A percentile compares a stretch with the other conserved stretches of the same genome.
Conservation (phyloP, 1,284 basidiomycete species). For the Prillingera fragicola region DNA sequence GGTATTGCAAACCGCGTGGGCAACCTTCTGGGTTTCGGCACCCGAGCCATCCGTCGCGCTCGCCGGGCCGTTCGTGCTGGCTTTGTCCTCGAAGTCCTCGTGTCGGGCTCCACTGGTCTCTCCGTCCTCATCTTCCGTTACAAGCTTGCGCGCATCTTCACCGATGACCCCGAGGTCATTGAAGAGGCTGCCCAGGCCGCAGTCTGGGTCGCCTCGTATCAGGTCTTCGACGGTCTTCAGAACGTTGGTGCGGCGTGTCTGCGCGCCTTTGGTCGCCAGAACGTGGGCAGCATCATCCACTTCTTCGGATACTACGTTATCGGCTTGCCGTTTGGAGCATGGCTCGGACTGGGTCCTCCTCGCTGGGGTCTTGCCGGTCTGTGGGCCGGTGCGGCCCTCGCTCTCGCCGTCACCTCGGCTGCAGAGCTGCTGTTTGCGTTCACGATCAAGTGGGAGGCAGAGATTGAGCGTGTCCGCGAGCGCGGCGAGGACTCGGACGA, state of each 20-base stretch:
- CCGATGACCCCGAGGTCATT: slow-evolving; percentile 21
- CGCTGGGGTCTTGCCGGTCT: slow-evolving; percentile 26
- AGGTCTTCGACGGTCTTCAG: slow-evolving; percentile 26
- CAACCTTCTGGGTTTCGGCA: slow-evolving; percentile 30
- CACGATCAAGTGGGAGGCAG: slow-evolving; percentile 23
- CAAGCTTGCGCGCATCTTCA: slow-evolving; percentile 20
- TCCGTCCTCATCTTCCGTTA: slow-evolving; percentile 18
- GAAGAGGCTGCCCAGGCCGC: slow-evolving; percentile 18
- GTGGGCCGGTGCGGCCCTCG: slow-evolving; percentile 26
- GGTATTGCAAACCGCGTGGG: slow-evolving; percentile 24
- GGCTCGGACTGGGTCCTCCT: slow-evolving; percentile 18
- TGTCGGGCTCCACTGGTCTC: slow-evolving; percentile 13
- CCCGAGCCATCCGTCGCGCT: slow-evolving; percentile 21
- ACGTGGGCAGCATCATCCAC: slow-evolving; percentile 25
- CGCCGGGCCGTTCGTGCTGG: slow-evolving; percentile 20
- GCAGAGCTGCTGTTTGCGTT: slow-evolving; percentile 20
- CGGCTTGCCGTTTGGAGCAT: slow-evolving; percentile 27
- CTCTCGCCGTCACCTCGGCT: slow-evolving; percentile 16
- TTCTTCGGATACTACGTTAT: slow-evolving; percentile 21
- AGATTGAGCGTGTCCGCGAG: slow-evolving; percentile 20
- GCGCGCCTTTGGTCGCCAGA: slow-evolving; percentile 28
- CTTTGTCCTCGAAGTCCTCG: slow-evolving; percentile 20
- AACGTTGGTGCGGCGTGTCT: slow-evolving; percentile 29
- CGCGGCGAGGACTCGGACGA: slow-evolving; percentile 11
- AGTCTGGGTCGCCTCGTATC: slow-evolving; percentile 20